Conservation (phyloP, 768 basidiomycete species). For the Cubamyces sp. region DNA sequence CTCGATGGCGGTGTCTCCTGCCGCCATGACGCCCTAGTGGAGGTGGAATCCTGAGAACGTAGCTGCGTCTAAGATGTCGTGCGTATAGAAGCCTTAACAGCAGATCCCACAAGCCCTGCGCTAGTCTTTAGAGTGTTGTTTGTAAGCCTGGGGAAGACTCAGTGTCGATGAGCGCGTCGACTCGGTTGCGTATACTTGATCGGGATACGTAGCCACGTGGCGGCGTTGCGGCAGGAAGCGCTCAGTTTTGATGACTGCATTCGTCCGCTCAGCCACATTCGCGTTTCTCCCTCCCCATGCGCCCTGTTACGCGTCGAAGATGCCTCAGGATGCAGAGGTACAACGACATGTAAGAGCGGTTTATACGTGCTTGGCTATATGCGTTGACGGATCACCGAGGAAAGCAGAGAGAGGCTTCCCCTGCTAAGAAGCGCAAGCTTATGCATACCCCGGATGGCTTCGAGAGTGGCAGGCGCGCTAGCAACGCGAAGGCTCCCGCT, state of each 20-base stretch:
- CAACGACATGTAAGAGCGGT: not conserved
- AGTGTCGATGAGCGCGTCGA: not conserved
- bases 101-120: too few species aligned
- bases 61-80: not conserved
- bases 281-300: too few species aligned
- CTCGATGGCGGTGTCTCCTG: slow-evolving; percentile 17
- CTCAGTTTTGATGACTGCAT: not conserved
- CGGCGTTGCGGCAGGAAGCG: not conserved
- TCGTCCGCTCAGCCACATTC: too few species aligned
- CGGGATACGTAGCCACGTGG: slow-evolving; percentile 18
- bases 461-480: not conserved
- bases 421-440: slow-evolving; percentile 21
- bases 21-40: slow-evolving; percentile 9
- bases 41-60: not conserved
- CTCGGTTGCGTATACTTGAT: slow-evolving; percentile 4
- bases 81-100: not conserved
- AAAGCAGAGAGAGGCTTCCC: not conserved
- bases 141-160: not conserved
- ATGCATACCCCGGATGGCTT: slow-evolving; percentile 21
- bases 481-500: not conserved
- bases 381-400: not conserved
- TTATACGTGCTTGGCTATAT: not conserved
- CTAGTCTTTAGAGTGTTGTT: too few species aligned
- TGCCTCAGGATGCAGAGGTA: not conserved
- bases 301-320: not conserved